Conservation (phyloP, 2,329 filamentous ascomycete species). For the Rutstroemia sp. region DNA sequence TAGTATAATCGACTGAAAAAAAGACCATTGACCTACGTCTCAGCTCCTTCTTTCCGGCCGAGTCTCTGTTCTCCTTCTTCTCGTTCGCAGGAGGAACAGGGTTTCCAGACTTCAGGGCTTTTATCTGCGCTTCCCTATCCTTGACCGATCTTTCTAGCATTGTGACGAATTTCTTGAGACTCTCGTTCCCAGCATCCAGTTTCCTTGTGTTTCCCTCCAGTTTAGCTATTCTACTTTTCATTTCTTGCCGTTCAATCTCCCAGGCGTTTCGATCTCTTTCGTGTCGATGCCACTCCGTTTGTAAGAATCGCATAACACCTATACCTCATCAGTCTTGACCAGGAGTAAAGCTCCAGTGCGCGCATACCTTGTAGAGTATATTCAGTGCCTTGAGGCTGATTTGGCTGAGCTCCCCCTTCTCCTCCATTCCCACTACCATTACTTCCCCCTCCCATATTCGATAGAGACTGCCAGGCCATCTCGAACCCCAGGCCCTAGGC, state of each 20-base stretch:
- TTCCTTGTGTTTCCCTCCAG: slow-evolving; percentile 85
- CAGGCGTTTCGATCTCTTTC: slow-evolving; percentile 96
- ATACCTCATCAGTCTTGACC: slow-evolving; percentile 38
- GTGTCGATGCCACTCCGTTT: slow-evolving; percentile 98
- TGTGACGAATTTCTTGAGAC: slow-evolving; percentile 80
- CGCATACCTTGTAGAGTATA: slow-evolving; percentile 62
- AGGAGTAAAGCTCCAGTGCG: not conserved
- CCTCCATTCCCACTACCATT: slow-evolving; percentile 25
- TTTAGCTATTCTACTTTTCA: slow-evolving; percentile 94
- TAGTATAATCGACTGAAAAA: not conserved
- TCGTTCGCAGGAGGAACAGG: slow-evolving; percentile 33
- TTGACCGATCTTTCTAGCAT: slow-evolving; percentile 85
- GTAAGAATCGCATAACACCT: slow-evolving; percentile 98
- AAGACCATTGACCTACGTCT: slow-evolving; percentile 37
- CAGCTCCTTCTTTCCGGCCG: slow-evolving; percentile 48
- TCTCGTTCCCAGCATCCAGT: slow-evolving; percentile 81
- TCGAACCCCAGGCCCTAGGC: slow-evolving; percentile 23
- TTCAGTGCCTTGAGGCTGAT: slow-evolving; percentile 55
- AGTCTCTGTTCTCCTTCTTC: slow-evolving; percentile 43
- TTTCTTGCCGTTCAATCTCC: slow-evolving; percentile 98
- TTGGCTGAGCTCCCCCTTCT: slow-evolving; percentile 21
- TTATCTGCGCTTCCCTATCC: slow-evolving; percentile 68
- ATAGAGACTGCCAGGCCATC: slow-evolving; percentile 67
- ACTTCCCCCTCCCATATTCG: slow-evolving; percentile 35
- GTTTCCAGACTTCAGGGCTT: slow-evolving; percentile 41